phyloP scores from a whole-genome alignment of 805 yeast species.

The Kodamaea sagamina region DNA sequence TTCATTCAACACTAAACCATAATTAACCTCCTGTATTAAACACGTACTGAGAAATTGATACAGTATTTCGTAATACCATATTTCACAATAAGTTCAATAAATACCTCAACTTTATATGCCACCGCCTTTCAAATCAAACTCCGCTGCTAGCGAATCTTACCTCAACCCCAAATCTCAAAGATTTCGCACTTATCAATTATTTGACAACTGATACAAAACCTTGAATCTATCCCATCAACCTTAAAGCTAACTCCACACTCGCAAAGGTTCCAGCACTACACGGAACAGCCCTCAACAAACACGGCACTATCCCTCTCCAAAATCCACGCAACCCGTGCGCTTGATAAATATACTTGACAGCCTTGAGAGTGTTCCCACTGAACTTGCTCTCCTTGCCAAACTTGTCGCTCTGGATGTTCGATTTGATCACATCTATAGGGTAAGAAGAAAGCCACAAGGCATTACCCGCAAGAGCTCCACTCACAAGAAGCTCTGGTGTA shows the following conservation, averaged over 20 bases:
- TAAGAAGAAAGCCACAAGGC: constrained; percentile 61
- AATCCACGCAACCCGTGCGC: constrained; percentile 53
- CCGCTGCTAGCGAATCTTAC: too few relatives aligned
- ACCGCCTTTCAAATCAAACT: too few relatives aligned
- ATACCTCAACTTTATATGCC: too few relatives aligned
- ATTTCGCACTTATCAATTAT: too few relatives aligned
- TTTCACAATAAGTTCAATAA: too few relatives aligned
- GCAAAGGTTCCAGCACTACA: constrained; percentile 78
- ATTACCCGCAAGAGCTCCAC: constrained; percentile 70
- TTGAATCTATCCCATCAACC: constrained; percentile 51
- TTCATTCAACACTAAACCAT: too few relatives aligned
- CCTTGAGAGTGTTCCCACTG: constrained; percentile 38
- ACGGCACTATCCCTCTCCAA: constrained; percentile 65
- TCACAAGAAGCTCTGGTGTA: constrained; percentile 54
- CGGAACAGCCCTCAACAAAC: constrained; percentile 61
- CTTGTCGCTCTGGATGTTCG: constrained; percentile 54
- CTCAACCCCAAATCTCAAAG: too few relatives aligned
- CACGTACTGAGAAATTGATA: too few relatives aligned
- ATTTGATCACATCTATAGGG: constrained; percentile 53
- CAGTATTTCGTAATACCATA: too few relatives aligned
- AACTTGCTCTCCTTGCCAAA: constrained; percentile 49
- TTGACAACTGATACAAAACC: too few relatives aligned
- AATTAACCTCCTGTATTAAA: too few relatives aligned
- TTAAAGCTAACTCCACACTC: constrained; percentile 66
- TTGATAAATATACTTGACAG: constrained; percentile 40